Evolutionary conservation across 129 eudicot species (phyloP).

Genomic region (Erigeron canadensis): DNA sequence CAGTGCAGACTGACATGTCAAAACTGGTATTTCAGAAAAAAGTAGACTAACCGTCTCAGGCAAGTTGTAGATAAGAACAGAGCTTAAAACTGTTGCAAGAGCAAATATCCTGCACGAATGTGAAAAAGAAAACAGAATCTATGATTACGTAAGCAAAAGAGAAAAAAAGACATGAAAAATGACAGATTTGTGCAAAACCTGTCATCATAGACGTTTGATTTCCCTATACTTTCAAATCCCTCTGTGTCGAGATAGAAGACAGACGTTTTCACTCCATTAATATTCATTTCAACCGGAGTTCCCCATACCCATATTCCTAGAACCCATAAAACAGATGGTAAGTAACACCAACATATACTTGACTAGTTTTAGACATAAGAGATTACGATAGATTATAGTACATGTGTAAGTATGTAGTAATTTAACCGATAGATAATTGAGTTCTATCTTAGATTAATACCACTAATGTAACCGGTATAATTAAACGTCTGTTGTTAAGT

Average conservation of each 20-base stretch:
- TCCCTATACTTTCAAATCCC: constrained; percentile 99
- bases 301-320: constrained; percentile 99
- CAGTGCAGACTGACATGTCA: too few relatives aligned
- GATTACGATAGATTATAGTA: background rate
- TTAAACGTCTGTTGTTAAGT: background rate
- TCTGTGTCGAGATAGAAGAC: constrained; percentile 95
- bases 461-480: background rate
- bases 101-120: constrained; percentile 81
- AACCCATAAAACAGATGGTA: background rate
- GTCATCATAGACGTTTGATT: constrained; percentile 97
- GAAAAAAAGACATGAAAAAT: background rate
- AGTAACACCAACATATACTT: background rate
- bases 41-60: constrained; percentile 92
- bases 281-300: constrained; percentile 71
- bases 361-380: background rate
- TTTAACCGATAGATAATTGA: background rate
- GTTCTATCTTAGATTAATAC: background rate
- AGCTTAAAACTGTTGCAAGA: constrained; percentile 92
- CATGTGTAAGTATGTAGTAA: background rate
- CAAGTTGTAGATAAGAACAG: constrained; percentile 90
- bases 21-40: background rate
- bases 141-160: constrained; percentile 13
- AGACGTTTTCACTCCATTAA: constrained; percentile 85
- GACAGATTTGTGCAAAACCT: constrained; percentile 46
- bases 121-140: constrained; percentile 5